Evolutionary conservation across 1,139 yeast species (phyloP).

Genomic region (Kurtzmaniella quercitrusa): DNA sequence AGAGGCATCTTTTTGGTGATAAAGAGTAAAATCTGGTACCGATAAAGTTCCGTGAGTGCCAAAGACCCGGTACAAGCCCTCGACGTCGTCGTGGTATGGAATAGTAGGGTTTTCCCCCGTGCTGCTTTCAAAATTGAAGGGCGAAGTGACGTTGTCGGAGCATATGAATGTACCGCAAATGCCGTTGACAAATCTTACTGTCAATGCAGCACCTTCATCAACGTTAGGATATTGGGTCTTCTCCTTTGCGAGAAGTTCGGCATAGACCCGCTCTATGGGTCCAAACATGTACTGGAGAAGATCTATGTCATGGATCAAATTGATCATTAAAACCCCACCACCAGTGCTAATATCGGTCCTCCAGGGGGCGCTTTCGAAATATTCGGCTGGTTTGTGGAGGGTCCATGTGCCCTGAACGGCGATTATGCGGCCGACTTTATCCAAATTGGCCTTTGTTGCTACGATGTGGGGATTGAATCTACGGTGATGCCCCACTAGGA

Average conservation of each 20-base stretch:
- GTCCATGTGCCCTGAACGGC: conserved; percentile 42
- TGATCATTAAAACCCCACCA: conserved; percentile 38
- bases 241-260: conserved; percentile 31
- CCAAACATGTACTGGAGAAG: conserved; percentile 35
- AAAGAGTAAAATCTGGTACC: conserved; percentile 33
- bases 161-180: conserved; percentile 37
- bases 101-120: conserved; percentile 41
- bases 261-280: conserved; percentile 34
- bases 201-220: conserved; percentile 40
- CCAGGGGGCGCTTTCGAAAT: conserved; percentile 33
- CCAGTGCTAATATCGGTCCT: conserved; percentile 29
- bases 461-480: conserved; percentile 37
- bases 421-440: conserved; percentile 26
- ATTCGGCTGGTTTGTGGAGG: conserved; percentile 28
- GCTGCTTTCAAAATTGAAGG: conserved; percentile 37
- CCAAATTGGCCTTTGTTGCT: conserved; percentile 28
- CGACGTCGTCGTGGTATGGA: conserved; percentile 23
- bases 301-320: conserved; percentile 39
- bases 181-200: conserved; percentile 29
- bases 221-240: conserved; percentile 24
- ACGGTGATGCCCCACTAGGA: conserved; percentile 39
- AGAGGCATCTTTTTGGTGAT: conserved; percentile 21
- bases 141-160: conserved; percentile 35
- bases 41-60: conserved; percentile 36
- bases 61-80: conserved; percentile 34